Evolutionary conservation across 1,139 yeast genomes (phyloP), one percentile per base, ranked within the genome.

Genomic region (Arxiozyma heterogenica): DNA sequence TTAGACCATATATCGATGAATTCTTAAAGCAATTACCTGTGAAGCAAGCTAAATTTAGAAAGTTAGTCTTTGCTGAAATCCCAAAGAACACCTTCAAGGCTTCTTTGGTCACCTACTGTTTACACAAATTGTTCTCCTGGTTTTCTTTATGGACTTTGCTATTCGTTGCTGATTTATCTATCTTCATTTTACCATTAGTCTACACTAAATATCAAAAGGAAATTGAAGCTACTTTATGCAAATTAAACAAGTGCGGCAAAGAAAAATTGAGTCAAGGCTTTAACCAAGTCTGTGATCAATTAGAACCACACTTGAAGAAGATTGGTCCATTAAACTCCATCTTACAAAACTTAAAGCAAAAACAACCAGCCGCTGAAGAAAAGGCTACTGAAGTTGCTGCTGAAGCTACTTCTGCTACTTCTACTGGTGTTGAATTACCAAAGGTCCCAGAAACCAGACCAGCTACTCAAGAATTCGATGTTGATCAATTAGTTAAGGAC

Each of bases 161-260:
- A 46, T 73, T 86, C 61, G 65, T 79, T 51, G 71, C 80, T 48
- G 81, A 86, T 54, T 71, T 88, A 53, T 70, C 77, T 41, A 78
- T 86, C 22, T 93, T 93, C 78, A 74, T 94, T 50, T 73, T 81
- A 51, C 98, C 98, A 57, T 81, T 80, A 41, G 66, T 86, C 60
- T 93, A 91, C 76, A 73, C 79, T 61, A 78, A 77, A 62, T 83
- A 87, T 79, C 84, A 89, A 77, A 77, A 77, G 65, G 86, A 86
- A 74, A 86, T 93, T 69, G 96, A 91, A 72, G 83, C 84, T 53
- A 80, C 82, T 54, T 78, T 86, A 55, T 79, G 79, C 57, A 76
- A 82, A 61, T 78, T 76, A 68, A 73, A 83, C 59, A 74, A 78
- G 60, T 64, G 80, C 53, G 83, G 83, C 55, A 80, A 79, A 68